phyloP scores from a whole-genome alignment of 768 basidiomycete genomes.

The Podaxis sp. region DNA sequence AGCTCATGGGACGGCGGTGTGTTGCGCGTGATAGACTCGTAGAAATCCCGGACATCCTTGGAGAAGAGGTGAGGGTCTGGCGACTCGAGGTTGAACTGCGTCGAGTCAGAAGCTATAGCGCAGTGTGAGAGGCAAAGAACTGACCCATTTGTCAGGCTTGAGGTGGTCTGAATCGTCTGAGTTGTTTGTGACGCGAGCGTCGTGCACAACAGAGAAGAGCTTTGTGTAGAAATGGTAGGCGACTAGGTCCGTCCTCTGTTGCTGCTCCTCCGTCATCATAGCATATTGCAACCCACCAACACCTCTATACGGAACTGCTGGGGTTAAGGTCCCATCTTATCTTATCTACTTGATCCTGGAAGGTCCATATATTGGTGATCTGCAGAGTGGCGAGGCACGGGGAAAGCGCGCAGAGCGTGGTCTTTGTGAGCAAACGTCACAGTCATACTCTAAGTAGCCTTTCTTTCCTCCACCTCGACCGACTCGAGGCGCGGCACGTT shows the following conservation, averaged over 20 bases:
- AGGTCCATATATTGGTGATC: too few species aligned
- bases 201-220: conserved; percentile 70
- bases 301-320: neutral
- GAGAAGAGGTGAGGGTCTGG: conserved; percentile 17
- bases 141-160: conserved; percentile 81
- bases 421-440: neutral
- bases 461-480: neutral
- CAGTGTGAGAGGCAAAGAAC: conserved; percentile 29
- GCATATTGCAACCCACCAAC: neutral
- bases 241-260: conserved; percentile 79
- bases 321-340: conserved; percentile 4
- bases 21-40: conserved; percentile 13
- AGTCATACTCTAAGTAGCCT: neutral
- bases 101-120: conserved; percentile 34
- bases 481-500: too few species aligned
- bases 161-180: conserved; percentile 21
- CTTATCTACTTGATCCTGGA: neutral
- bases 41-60: conserved; percentile 14
- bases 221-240: conserved; percentile 82
- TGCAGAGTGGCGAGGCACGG: too few species aligned
- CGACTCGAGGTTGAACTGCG: conserved; percentile 37
- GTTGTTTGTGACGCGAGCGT: conserved; percentile 66
- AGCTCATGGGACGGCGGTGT: neutral
- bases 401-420: too few species aligned
- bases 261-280: conserved; percentile 12